These are phyloP conservation scores for Melaleuca alternifolia DNA, from an alignment of 345 rosid species.

Conservation along the genomic window DNA sequence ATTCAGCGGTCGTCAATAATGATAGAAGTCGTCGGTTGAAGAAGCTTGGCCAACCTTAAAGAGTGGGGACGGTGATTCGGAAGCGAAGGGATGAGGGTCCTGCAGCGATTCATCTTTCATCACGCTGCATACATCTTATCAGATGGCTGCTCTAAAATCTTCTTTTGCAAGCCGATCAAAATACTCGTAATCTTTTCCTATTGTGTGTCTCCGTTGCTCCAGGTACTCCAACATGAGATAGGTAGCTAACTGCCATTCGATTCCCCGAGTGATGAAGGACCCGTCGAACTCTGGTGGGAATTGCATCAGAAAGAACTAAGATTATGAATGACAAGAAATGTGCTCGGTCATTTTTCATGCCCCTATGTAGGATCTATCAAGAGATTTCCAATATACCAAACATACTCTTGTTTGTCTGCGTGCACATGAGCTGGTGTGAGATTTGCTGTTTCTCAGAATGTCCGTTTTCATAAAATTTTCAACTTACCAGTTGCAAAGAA, in stretches of 20 bases:
- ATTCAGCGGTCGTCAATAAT: neutral
- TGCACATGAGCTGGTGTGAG: neutral
- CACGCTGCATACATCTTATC: neutral
- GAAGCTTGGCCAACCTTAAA: neutral
- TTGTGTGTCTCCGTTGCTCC: neutral
- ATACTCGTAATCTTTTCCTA: neutral
- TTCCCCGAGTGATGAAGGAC: neutral
- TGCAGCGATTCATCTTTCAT: neutral
- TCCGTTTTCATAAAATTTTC: neutral
- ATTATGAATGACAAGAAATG: neutral
- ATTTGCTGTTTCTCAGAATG: neutral
- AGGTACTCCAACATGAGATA: neutral
- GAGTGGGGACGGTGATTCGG: neutral
- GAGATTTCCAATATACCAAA: neutral
- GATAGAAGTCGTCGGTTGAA: neutral
- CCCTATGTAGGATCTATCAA: neutral
- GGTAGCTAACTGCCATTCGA: neutral
- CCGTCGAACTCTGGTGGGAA: neutral
- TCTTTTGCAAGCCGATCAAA: neutral
- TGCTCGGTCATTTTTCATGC: neutral
- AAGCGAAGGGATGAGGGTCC: neutral
- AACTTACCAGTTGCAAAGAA: constrained; percentile 3
- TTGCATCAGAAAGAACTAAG: neutral
- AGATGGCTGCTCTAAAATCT: neutral
- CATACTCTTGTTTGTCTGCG: neutral